A percentile compares a stretch with the other conserved stretches of the same genome.
Evolutionary conservation across 2,329 filamentous ascomycete genomes (phyloP).

Genomic region (Curvularia sp.): DNA sequence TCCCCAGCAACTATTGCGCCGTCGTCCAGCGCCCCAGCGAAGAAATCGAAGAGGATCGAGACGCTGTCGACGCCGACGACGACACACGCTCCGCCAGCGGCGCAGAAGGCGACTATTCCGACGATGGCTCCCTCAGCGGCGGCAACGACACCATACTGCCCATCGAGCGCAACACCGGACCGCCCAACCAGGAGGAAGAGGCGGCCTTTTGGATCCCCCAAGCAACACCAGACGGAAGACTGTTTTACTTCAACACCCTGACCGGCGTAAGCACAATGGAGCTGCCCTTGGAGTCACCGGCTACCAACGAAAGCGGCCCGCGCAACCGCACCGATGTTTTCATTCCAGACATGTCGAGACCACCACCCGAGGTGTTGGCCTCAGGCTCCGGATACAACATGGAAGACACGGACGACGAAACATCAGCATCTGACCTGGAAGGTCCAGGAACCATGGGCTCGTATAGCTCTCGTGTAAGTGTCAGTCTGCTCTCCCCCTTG

Average conservation of each 20-base stretch:
- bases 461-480: conserved; percentile 70
- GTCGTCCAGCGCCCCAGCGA: conserved; percentile 81
- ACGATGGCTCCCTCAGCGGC: conserved; percentile 54
- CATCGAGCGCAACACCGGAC: conserved; percentile 67
- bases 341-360: conserved; percentile 87
- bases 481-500: neutral
- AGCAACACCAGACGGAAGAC: conserved; percentile 86
- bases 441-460: conserved; percentile 76
- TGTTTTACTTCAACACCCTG: conserved; percentile 98
- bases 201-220: conserved; percentile 99
- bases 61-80: conserved; percentile 60
- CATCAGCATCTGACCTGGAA: conserved; percentile 82
- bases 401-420: conserved; percentile 89
- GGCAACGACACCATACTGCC: conserved; percentile 59
- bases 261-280: conserved; percentile 96
- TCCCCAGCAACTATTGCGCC: conserved; percentile 98
- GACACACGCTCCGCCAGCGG: conserved; percentile 56
- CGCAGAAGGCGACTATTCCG: conserved; percentile 50
- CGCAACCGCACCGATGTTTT: conserved; percentile 86
- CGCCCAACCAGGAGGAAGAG: conserved; percentile 70
- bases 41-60: conserved; percentile 67
- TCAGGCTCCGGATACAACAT: conserved; percentile 79
- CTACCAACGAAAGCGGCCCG: conserved; percentile 80
- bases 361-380: conserved; percentile 89
- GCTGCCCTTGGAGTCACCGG: conserved; percentile 89